These are phyloP conservation scores for Aaosphaeria arxii DNA, from an alignment of 2,329 filamentous ascomycete genomes.

Conservation along the genomic window DNA sequence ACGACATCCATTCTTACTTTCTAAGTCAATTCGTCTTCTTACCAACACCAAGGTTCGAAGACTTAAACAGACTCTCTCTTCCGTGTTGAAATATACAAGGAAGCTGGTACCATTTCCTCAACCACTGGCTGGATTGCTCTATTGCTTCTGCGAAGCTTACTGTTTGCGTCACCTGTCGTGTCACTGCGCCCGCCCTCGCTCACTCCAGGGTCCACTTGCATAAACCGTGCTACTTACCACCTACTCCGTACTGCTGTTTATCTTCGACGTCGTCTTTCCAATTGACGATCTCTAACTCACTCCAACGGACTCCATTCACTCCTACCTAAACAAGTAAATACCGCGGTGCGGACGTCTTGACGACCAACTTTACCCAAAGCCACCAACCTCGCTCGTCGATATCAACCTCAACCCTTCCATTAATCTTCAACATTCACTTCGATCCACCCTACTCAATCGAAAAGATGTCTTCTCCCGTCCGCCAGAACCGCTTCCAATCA, in stretches of 20 bases:
- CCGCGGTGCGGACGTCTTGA: no score
- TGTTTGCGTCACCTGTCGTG: neutral
- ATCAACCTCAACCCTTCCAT: neutral
- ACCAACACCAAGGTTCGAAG: neutral
- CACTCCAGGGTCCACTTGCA: no score
- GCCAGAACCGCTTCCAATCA: constrained; percentile 37
- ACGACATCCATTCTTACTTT: no score
- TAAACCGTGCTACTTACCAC: no score
- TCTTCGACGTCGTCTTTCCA: neutral
- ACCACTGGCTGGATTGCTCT: neutral
- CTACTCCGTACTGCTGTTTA: neutral
- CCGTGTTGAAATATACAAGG: neutral
- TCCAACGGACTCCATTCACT: neutral
- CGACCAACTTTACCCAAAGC: no score
- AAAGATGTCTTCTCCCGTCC: constrained; percentile 29
- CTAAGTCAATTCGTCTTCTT: no score
- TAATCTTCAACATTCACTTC: no score
- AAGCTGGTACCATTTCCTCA: neutral
- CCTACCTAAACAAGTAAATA: neutral
- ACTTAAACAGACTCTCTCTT: neutral
- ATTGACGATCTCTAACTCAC: neutral
- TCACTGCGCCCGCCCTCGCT: neutral
- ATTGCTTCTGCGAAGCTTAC: neutral
- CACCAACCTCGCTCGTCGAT: constrained; percentile 4
- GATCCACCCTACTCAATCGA: neutral